phyloP scores from a whole-genome alignment of 768 basidiomycete genomes.

The Cystofilobasidium bisporidii region DNA sequence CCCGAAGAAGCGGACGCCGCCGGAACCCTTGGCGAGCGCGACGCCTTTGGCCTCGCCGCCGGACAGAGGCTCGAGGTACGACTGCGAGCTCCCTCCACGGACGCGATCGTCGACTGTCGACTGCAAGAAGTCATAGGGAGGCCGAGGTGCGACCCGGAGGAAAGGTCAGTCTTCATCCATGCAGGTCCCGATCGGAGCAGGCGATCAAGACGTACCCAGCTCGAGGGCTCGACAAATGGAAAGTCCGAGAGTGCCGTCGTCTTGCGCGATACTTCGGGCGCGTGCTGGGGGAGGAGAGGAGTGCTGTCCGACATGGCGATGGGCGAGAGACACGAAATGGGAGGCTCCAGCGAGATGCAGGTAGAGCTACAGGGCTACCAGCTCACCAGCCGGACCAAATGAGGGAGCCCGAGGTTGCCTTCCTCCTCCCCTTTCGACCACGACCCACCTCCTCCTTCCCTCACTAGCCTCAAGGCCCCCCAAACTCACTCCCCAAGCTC shows the following conservation, averaged over 20 bases:
- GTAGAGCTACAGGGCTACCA: too few species aligned
- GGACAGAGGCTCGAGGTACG: conserved; percentile 31
- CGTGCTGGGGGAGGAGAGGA: neutral
- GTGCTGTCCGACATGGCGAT: conserved; percentile 3
- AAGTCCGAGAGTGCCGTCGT: neutral
- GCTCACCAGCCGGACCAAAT: neutral
- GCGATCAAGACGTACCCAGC: neutral
- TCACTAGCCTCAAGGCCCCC: neutral
- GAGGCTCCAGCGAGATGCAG: too few species aligned
- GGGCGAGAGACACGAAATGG: too few species aligned
- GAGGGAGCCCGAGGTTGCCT: neutral
- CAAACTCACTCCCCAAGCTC: neutral
- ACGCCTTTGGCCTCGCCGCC: neutral
- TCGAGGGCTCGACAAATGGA: neutral
- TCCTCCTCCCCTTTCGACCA: neutral
- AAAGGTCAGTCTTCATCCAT: neutral
- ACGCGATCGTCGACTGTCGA: conserved; percentile 40
- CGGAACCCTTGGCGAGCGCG: neutral
- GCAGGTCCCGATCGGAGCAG: neutral
- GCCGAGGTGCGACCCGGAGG: neutral
- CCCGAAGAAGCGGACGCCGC: conserved; percentile 38
- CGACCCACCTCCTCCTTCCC: neutral
- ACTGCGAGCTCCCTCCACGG: conserved; percentile 39
- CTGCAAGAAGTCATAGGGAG: neutral
- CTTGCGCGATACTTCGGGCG: neutral